These are phyloP conservation scores for Middelhovenomyces tepae DNA, from an alignment of 805 yeast genomes.

Conservation along the genomic window DNA sequence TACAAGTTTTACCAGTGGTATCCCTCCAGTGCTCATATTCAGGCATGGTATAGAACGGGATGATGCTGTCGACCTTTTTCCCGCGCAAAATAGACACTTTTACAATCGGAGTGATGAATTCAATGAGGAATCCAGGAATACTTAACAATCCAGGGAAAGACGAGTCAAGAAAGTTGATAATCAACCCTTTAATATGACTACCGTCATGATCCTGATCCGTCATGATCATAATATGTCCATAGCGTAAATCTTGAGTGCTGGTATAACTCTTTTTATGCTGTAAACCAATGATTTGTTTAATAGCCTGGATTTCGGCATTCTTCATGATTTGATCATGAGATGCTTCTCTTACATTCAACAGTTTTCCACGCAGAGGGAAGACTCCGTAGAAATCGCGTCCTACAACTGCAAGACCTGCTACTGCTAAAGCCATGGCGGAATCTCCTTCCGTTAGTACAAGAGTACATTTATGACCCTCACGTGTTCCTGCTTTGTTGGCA, in stretches of 20 bases:
- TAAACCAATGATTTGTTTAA: conserved; percentile 89
- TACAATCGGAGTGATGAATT: conserved; percentile 93
- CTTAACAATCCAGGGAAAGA: conserved; percentile 89
- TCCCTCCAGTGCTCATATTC: conserved; percentile 93
- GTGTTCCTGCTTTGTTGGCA: conserved; percentile 94
- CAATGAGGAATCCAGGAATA: conserved; percentile 85
- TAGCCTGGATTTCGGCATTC: conserved; percentile 89
- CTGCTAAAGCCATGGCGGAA: conserved; percentile 87
- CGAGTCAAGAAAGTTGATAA: conserved; percentile 86
- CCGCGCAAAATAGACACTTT: conserved; percentile 67
- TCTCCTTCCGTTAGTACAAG: conserved; percentile 94
- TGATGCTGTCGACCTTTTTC: conserved; percentile 34
- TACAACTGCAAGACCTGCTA: conserved; percentile 86
- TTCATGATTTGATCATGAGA: conserved; percentile 90
- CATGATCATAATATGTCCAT: conserved; percentile 98
- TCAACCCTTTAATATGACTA: conserved; percentile 90
- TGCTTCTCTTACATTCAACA: conserved; percentile 93
- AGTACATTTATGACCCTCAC: conserved; percentile 86
- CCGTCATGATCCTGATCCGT: conserved; percentile 99
- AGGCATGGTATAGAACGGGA: conserved; percentile 89
- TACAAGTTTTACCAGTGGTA: conserved; percentile 58
- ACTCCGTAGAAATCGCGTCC: conserved; percentile 95
- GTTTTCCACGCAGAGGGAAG: conserved; percentile 90
- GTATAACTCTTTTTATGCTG: conserved; percentile 85
- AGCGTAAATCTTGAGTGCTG: conserved; percentile 65